Evolutionary conservation across 306 rosid genomes (phyloP).

Genomic region (Carpinus fangiana): DNA sequence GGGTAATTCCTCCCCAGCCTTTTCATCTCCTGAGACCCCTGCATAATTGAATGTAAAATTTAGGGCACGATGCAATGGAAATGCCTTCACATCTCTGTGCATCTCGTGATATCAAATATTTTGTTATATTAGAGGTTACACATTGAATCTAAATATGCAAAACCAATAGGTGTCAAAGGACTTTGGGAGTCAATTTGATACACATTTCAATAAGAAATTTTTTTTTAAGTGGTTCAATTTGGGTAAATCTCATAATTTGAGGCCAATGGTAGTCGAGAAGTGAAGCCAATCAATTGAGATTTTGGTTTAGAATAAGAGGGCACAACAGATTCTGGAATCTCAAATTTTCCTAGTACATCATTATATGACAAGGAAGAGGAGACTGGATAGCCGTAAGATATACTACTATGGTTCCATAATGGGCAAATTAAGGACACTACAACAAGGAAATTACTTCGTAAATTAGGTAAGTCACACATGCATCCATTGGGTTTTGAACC

Average conservation of each 20-base stretch:
- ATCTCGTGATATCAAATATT: conserved; percentile 13
- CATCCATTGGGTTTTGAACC: neutral
- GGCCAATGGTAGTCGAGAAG: neutral
- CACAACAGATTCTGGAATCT: neutral
- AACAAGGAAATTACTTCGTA: neutral
- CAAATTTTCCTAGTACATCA: neutral
- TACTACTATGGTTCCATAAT: neutral
- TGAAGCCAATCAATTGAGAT: neutral
- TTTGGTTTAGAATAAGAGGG: neutral
- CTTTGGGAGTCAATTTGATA: neutral
- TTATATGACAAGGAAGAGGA: no score
- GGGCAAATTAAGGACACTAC: neutral
- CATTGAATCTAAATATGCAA: neutral
- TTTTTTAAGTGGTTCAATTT: neutral
- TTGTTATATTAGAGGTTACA: neutral
- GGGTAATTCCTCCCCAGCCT: conserved; percentile 52
- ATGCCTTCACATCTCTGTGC: conserved; percentile 15
- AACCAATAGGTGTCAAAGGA: neutral
- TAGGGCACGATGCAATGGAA: conserved; percentile 2
- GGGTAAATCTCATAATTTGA: neutral
- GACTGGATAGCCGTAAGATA: no score
- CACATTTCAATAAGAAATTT: neutral
- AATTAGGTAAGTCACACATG: neutral
- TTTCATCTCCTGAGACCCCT: conserved; percentile 48
- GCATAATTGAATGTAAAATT: conserved; percentile 31